Percentiles rank a stretch among this genome's conserved stretches.
These are phyloP conservation scores for Podila epicladia DNA, from an alignment of 192 early-diverging fungal species.

Conservation along the genomic window DNA sequence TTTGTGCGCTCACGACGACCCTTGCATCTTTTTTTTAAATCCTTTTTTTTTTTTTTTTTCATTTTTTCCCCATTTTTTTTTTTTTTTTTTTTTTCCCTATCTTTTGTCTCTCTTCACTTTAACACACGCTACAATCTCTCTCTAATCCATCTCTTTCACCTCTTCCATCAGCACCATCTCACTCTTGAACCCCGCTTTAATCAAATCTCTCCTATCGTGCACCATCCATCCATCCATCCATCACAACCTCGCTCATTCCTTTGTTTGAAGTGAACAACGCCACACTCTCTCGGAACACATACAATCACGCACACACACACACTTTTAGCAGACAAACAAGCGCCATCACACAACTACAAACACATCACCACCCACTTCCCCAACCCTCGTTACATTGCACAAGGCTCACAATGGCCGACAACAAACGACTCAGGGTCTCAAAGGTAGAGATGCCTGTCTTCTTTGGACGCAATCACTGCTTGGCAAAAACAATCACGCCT, in stretches of 20 bases:
- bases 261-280: background rate
- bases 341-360: too few relatives aligned
- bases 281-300: too few relatives aligned
- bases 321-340: too few relatives aligned
- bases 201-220: too few relatives aligned
- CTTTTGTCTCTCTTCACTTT: background rate
- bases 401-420: slow-evolving; percentile 2
- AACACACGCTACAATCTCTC: background rate
- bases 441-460: background rate
- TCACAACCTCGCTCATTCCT: background rate
- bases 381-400: background rate
- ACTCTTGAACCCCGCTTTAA: too few relatives aligned
- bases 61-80: background rate
- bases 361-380: background rate
- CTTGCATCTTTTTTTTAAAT: too few relatives aligned
- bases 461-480: background rate
- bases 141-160: background rate
- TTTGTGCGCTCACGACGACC: too few relatives aligned
- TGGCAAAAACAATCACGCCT: background rate
- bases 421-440: slow-evolving; percentile 8
- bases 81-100: background rate
- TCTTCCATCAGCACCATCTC: background rate
- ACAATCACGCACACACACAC: too few relatives aligned
- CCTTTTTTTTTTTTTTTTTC: background rate
- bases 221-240: background rate